Evolutionary conservation across 2,329 filamentous ascomycete genomes (phyloP).

Genomic region (Monilinia aucupariae): DNA sequence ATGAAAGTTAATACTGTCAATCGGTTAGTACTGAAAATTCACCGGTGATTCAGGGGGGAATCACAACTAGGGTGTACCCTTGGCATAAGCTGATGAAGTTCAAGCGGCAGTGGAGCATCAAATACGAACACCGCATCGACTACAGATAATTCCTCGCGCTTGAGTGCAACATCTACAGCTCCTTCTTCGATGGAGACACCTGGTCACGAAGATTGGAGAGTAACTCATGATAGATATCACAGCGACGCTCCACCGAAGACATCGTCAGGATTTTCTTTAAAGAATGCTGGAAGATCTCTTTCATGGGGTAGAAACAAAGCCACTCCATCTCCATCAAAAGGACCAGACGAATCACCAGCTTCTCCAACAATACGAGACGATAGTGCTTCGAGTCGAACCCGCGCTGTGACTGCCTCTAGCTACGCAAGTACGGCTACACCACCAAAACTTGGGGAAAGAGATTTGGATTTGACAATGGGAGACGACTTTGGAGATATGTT

Average conservation of each 20-base stretch:
- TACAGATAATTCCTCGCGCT: conserved; percentile 35
- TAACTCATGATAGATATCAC: conserved; percentile 32
- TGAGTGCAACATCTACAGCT: conserved; percentile 35
- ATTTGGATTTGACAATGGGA: conserved; percentile 33
- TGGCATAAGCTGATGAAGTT: conserved; percentile 17
- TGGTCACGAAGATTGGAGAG: conserved; percentile 31
- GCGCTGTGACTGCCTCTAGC: conserved; percentile 33
- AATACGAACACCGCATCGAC: conserved; percentile 36
- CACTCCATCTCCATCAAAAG: conserved; percentile 25
- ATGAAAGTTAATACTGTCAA: conserved; percentile 28
- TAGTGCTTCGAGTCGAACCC: conserved; percentile 23
- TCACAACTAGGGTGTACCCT: conserved; percentile 21
- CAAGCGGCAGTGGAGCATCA: conserved; percentile 36
- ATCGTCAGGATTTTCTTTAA: conserved; percentile 32
- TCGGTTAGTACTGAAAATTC: conserved; percentile 31
- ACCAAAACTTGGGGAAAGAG: conserved; percentile 31
- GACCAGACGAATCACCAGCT: conserved; percentile 21
- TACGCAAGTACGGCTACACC: conserved; percentile 36
- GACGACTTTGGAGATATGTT: conserved; percentile 37
- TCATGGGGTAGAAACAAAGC: conserved; percentile 34
- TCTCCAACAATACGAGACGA: conserved; percentile 25
- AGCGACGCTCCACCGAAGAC: conserved; percentile 33
- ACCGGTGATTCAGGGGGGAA: not conserved
- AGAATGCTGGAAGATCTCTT: conserved; percentile 33
- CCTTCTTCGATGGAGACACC: conserved; percentile 34